phyloP scores from a whole-genome alignment of 202 grass and related monocot genomes.

The Brachypodium distachyon region DNA sequence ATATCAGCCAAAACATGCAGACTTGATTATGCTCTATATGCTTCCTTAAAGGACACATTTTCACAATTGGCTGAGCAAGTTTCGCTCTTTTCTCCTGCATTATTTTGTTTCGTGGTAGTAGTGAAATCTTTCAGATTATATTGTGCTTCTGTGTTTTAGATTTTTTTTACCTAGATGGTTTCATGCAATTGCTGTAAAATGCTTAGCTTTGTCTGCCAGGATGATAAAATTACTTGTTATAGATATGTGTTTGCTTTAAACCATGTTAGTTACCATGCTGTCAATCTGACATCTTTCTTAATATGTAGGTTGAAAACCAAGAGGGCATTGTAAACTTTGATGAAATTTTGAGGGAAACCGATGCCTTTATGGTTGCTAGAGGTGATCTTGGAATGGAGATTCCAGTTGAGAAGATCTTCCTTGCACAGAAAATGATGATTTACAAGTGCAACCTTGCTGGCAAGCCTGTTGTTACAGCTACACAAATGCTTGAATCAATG shows the following conservation, averaged over 20 bases:
- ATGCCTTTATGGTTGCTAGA: slow-evolving; percentile 89
- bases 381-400: slow-evolving; percentile 99
- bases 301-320: slow-evolving; percentile 82
- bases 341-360: slow-evolving; percentile 87
- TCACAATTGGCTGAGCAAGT: neutral
- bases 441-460: slow-evolving; percentile 91
- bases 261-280: neutral
- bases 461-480: slow-evolving; percentile 80
- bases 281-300: slow-evolving; percentile 17
- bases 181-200: neutral
- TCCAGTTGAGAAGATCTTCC: slow-evolving; percentile 92
- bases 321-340: slow-evolving; percentile 93
- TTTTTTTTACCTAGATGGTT: too few species aligned
- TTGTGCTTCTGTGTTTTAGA: neutral
- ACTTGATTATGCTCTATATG: neutral
- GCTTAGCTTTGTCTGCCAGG: neutral
- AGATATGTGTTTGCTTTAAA: neutral
- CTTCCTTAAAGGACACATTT: neutral
- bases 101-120: neutral
- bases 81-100: slow-evolving; percentile 7
- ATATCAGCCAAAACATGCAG: neutral
- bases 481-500: slow-evolving; percentile 96
- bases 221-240: neutral
- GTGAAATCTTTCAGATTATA: neutral
- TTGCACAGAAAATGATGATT: slow-evolving; percentile 98